A percentile compares a stretch with the other conserved stretches of the same genome.
These are phyloP conservation scores for Stachybotrys echinatus DNA, from an alignment of 2,329 filamentous ascomycete genomes.

Conservation along the genomic window DNA sequence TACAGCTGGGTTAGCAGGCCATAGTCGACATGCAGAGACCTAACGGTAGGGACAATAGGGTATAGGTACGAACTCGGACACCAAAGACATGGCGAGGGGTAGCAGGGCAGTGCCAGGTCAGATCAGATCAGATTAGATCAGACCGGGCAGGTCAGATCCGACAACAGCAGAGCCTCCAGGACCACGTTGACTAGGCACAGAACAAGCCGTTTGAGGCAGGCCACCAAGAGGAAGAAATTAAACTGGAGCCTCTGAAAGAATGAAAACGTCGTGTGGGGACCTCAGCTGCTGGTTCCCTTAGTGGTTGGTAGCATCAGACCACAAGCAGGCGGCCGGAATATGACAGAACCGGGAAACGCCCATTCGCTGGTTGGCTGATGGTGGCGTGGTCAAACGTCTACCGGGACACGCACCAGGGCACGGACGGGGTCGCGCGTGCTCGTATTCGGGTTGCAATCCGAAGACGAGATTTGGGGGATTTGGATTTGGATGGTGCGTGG, in stretches of 20 bases:
- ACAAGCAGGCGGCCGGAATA: background rate
- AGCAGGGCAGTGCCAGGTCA: background rate
- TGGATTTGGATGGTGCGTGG: background rate
- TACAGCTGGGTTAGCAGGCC: conserved; percentile 20
- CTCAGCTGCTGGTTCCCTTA: background rate
- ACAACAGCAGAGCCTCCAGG: background rate
- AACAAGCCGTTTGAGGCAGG: background rate
- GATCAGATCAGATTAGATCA: background rate
- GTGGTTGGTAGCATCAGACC: background rate
- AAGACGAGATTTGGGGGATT: background rate
- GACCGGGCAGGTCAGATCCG: background rate
- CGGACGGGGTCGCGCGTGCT: background rate
- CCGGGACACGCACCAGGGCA: background rate
- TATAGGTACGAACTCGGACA: conserved; percentile 20
- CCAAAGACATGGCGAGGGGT: conserved; percentile 17
- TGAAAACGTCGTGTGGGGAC: background rate
- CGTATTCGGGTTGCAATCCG: background rate
- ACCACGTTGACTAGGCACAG: background rate
- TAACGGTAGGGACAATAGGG: conserved; percentile 1
- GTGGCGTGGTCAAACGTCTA: background rate
- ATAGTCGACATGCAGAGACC: background rate
- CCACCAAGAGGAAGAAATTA: background rate
- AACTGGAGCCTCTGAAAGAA: background rate
- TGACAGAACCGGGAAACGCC: background rate
- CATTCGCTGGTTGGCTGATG: background rate